Evolutionary conservation across 129 eudicot genomes (phyloP), one percentile per base, ranked within the genome.

Genomic region (Flaveria trinervia): DNA sequence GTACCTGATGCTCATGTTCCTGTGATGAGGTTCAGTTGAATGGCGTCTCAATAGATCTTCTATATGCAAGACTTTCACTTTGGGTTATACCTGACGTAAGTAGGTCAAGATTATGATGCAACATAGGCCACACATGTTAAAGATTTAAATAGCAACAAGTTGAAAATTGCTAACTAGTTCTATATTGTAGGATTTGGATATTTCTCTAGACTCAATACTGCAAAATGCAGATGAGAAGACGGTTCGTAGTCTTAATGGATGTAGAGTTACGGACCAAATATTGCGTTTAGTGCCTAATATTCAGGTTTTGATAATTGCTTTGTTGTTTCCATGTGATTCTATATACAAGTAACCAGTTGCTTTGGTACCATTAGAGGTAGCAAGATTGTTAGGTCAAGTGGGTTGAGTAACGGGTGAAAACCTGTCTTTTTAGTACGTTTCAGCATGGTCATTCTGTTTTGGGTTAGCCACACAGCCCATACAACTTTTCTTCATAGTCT

Each of bases 1-100:
- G 96, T 93, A 25, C 96, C 97, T 44, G 97, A 91, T 75, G 98
- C 97, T 68, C 92, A 91, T 83, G 98, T 93, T 68, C 98, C 98
- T 0, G 98, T 93, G 56, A 87, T 93, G 90, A 83, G 30, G 49
- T 93, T 93, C 84, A 93, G 87, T 87, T 93, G 73, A 83, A 67
- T 72, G 98, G 98, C 45, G 91, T 93, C 65, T 93, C 98, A 39
- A 89, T 93, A 73, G 98, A 93, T 87, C 93, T 93, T 81, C 96
- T 93, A 43, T 93, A 93, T 84, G 98, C 98, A 54, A 91, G 79
- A 73, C 89, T 93, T 26, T 80, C 98, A 28, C 91, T 87, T 65
- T 93, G 91, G 97, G 93, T 87, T 73, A 91, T 93, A 80, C 98
- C 98, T 68, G 98, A 93, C 56, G 98, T 89, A 86, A 81, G 88